Evolutionary conservation across 139 green algal genomes (phyloP).

Genomic region (Medakamo hakoo): DNA sequence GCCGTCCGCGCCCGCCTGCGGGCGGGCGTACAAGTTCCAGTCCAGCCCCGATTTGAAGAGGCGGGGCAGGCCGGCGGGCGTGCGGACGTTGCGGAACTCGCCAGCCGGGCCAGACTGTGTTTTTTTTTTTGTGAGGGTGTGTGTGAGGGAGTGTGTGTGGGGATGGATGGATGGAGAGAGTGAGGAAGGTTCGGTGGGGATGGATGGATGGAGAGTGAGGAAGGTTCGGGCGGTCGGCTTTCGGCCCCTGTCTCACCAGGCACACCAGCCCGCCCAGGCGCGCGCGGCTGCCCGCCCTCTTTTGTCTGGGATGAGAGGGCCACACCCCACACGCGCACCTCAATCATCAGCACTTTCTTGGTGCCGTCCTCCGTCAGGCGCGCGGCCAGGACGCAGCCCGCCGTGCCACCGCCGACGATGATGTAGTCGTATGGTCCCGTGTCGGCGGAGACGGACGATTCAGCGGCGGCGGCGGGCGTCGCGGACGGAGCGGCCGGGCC

Average conservation of each 20-base stretch:
- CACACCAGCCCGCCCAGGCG: not conserved
- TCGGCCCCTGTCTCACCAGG: not conserved
- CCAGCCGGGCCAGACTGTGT: constrained; percentile 29
- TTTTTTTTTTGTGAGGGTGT: no score
- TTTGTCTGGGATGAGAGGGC: constrained; percentile 5
- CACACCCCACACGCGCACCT: constrained; percentile 36
- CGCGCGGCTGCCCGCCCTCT: constrained; percentile 2
- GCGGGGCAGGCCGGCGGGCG: constrained; percentile 55
- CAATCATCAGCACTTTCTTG: constrained; percentile 68
- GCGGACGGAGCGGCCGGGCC: no score
- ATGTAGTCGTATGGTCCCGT: constrained; percentile 67
- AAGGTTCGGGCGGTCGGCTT: not conserved
- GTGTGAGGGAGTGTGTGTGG: no score
- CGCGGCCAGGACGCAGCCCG: constrained; percentile 78
- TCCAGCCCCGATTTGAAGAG: constrained; percentile 67
- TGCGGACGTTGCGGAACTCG: constrained; percentile 13
- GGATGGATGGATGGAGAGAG: not conserved
- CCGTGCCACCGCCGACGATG: constrained; percentile 73
- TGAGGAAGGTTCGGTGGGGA: not conserved
- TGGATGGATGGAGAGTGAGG: not conserved
- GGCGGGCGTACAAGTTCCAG: constrained; percentile 62
- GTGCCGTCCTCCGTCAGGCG: constrained; percentile 51
- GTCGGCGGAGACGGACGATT: not conserved
- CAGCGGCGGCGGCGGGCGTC: no score
- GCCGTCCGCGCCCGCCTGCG: constrained; percentile 33